Evolutionary conservation across 2,329 filamentous ascomycete genomes (phyloP), one percentile per base, ranked within the genome.

Genomic region (Taxawa tesnikishii): DNA sequence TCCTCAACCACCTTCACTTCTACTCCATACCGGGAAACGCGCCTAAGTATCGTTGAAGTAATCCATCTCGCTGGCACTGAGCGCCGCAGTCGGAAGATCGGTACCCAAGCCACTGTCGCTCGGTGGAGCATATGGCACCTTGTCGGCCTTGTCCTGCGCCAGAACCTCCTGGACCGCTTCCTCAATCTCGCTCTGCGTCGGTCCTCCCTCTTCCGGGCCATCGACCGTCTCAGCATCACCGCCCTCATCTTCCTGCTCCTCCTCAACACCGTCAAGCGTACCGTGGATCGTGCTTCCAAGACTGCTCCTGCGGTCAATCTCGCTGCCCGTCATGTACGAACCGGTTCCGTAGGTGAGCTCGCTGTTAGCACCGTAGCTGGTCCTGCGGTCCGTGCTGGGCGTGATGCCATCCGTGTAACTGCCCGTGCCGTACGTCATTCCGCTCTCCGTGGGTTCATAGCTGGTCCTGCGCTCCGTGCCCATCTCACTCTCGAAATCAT

Each of bases 321-420:
- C 62, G 38, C 55, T 63, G 32, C 62, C 62, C 1, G 59, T 64
- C 50, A 65, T 55, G 47, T 66, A 66, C 14, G 56, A 58, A n/a
- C 61, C 61, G n/a, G 60, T 63, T 6, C 51, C 62, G 37, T 62
- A 64, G 0, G 59, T 62, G 41, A 60, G 55, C 29, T 65, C 60
- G 34, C 56, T 62, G 5, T 51, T 46, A 4, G 56, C 59, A 38
- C 54, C 61, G 45, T 56, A 58, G 10, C 48, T 56, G 12, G 56
- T 53, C n/a, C 47, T 49, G 18, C 40, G 48, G 24, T 47, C 40
- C 17, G 53, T 48, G 7, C 34, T 39, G 14, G 43, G 44, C 15
- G 45, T 44, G 4, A 38, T 28, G 18, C 43, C 44, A 7, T 48
- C 46, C n/a, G 35, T 31, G 31, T 41, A 39, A 17, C 38, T 48